Base-by-base conservation (phyloP, 805 yeast genomes). In the Lachancea mirantina region DNA sequence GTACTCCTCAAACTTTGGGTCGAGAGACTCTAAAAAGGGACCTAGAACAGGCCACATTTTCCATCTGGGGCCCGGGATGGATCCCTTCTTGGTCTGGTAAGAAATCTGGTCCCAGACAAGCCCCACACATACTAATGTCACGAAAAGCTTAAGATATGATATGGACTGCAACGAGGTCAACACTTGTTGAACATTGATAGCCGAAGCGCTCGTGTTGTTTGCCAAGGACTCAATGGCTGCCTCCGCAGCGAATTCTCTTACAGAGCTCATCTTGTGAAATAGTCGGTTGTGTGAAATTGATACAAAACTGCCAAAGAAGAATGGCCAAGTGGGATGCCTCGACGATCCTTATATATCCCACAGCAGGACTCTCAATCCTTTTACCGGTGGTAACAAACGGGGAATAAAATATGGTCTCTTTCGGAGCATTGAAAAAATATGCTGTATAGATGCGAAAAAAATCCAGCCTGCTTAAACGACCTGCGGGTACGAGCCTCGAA, bases 21-120 rank as follows among this genome's bases (percentile, higher is more conserved):
- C 89, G 55, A 92, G 66, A 11, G 92, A 78, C 57, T 92, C 96
- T 59, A 92, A 66, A 49, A 92, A 92, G 3, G 98, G 97, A 2
- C 98, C 98, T 46, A 92, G 88, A 30, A 92, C 68, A 2, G 98
- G 98, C 87, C 94, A 89, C 37, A 87, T 50, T 61, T 92, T 92
- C 57, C 70, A 77, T 27, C 64, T 61, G 9, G 96, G 98, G 14
- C 98, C 98, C 6, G 85, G 96, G 56, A 89, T 85, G 20, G 73
- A 54, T 26, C 96, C 96, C 61, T 92, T 92, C 42, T 76, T 75
- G 27, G 74, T 50, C 50, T 85, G 78, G 56, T 92, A 92, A 42
- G 72, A 60, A n/a, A 85, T 58, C 59, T 81, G 94, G 59, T 84
- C 94, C 54, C 73, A 81, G 2, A 74, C 65, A 28, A 82, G 49